Conservation (phyloP, 2,329 filamentous ascomycete genomes). For the Neurospora crassa region DNA sequence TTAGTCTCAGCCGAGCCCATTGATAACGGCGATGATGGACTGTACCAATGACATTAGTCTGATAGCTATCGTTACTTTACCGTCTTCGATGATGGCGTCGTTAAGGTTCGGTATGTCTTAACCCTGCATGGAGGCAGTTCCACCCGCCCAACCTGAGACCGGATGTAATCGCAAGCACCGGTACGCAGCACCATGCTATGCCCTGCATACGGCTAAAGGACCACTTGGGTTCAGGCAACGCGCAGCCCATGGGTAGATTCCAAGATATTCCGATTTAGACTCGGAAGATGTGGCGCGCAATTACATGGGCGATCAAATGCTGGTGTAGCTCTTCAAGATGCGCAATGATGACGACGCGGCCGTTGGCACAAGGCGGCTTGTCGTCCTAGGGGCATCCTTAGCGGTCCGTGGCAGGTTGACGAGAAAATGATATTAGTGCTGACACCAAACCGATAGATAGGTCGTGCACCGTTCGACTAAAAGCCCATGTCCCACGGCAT, state of each 20-base stretch:
- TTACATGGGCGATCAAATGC: neutral
- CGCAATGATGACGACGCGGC: neutral
- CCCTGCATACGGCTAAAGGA: neutral
- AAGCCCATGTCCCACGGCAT: slow-evolving; percentile 9
- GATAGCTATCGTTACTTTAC: neutral
- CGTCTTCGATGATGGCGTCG: neutral
- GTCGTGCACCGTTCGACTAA: slow-evolving; percentile 3
- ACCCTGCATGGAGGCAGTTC: neutral
- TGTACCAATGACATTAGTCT: neutral
- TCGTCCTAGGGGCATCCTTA: neutral
- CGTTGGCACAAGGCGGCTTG: neutral
- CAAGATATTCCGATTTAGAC: neutral
- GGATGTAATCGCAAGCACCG: neutral
- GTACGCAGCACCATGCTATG: neutral
- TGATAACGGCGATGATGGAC: neutral
- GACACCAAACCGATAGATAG: slow-evolving; percentile 3
- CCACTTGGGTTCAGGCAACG: neutral
- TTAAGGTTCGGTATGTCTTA: neutral
- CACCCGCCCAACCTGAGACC: neutral
- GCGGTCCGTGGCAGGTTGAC: slow-evolving; percentile 4
- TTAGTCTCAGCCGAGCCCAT: neutral
- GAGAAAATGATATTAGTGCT: slow-evolving; percentile 8
- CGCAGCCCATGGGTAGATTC: neutral
- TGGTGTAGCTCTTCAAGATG: neutral
- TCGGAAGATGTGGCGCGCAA: neutral